Conservation (phyloP, 176 grass and related monocot species). For the Hordeum marinum region DNA sequence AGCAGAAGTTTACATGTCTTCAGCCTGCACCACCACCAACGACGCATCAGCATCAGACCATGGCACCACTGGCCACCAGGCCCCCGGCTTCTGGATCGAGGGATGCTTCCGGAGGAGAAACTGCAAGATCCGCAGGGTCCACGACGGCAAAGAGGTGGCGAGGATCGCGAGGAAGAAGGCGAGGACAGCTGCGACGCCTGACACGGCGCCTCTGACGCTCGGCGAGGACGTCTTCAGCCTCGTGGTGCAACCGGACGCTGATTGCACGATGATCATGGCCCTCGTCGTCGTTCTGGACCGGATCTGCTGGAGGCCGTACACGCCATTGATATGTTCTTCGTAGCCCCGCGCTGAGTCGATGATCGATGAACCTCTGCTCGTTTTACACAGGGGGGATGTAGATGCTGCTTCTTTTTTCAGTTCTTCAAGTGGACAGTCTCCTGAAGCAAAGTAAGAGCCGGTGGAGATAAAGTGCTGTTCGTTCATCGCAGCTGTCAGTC, state of each 20-base stretch:
- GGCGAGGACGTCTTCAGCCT: slow-evolving; percentile 84
- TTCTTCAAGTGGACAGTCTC: neutral
- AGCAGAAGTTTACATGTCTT: slow-evolving; percentile 50
- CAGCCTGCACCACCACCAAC: neutral
- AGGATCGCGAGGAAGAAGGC: slow-evolving; percentile 53
- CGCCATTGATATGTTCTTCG: slow-evolving; percentile 45
- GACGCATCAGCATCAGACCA: neutral
- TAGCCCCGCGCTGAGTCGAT: neutral
- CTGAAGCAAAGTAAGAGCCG: neutral
- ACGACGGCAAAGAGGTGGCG: slow-evolving; percentile 57
- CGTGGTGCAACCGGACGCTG: slow-evolving; percentile 31
- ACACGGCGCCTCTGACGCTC: slow-evolving; percentile 10
- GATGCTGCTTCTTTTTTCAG: neutral
- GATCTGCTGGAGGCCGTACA: slow-evolving; percentile 50
- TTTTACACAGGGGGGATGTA: neutral
- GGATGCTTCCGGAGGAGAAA: slow-evolving; percentile 75
- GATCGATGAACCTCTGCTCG: neutral
- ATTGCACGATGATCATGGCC: slow-evolving; percentile 61
- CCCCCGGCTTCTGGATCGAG: slow-evolving; percentile 41
- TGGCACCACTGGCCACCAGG: neutral
- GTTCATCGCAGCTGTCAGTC: neutral
- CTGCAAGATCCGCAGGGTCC: slow-evolving; percentile 48
- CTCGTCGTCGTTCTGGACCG: slow-evolving; percentile 72
- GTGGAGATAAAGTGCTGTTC: neutral
- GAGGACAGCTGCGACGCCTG: neutral